These are phyloP conservation scores for Perkinsus chesapeaki DNA, from an alignment of 169 alveolate species.

Conservation along the genomic window DNA sequence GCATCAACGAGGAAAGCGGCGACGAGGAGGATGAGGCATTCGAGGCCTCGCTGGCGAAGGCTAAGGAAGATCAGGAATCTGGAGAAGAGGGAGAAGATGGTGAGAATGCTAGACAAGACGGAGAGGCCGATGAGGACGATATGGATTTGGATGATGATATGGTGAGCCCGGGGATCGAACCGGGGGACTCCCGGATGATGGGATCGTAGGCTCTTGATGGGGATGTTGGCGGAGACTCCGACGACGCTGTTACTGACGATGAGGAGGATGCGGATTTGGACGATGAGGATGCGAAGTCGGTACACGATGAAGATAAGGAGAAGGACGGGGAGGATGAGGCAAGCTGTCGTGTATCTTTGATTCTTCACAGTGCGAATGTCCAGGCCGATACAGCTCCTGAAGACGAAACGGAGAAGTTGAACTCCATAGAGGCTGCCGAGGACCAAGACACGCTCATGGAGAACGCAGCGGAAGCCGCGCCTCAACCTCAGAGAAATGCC, in stretches of 20 bases:
- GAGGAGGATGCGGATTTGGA: slow-evolving; percentile 46
- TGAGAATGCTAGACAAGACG: background rate
- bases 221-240: background rate
- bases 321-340: background rate
- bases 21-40: background rate
- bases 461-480: background rate
- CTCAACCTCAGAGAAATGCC: background rate
- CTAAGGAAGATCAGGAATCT: background rate
- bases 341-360: background rate
- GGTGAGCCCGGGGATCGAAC: background rate
- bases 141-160: background rate
- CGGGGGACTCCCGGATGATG: background rate
- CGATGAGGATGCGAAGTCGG: background rate
- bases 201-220: background rate
- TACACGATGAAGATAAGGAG: background rate
- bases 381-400: background rate
- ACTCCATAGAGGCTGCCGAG: background rate
- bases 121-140: background rate
- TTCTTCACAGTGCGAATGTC: background rate
- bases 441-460: background rate
- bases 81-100: background rate
- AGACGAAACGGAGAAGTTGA: background rate
- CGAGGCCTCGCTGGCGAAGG: background rate
- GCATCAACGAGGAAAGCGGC: background rate
- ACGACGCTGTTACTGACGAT: slow-evolving; percentile 9